Percentiles rank a stretch among this genome's conserved stretches.
phyloP scores from a whole-genome alignment of 2,329 filamentous ascomycete genomes.

The Colletotrichum filicis region DNA sequence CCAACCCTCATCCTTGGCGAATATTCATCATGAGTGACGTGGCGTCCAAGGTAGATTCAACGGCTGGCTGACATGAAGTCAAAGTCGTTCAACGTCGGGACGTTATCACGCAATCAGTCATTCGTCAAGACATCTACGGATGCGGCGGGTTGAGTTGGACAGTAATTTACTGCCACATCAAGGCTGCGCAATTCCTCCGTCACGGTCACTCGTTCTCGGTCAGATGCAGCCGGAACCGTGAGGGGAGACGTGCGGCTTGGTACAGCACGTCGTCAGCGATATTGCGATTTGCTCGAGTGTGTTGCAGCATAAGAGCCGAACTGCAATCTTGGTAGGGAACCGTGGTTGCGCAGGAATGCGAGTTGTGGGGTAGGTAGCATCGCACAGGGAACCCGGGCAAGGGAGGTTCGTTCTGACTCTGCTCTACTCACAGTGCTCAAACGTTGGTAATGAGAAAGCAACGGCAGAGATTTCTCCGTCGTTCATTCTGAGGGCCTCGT shows the following conservation, averaged over 20 bases:
- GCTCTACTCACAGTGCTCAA: not conserved
- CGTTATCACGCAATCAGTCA: not conserved
- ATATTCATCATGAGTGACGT: not conserved
- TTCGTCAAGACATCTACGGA: not conserved
- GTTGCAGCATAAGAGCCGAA: not conserved
- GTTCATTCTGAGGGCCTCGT: not conserved
- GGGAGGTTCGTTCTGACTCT: not conserved
- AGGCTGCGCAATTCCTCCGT: not conserved
- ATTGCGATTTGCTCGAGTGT: not conserved
- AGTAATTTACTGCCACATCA: not conserved
- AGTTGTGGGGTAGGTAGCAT: constrained; percentile 31
- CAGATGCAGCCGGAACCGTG: not conserved
- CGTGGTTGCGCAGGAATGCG: constrained; percentile 8
- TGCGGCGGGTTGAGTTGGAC: not conserved
- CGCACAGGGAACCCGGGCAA: constrained; percentile 20
- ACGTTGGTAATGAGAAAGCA: constrained; percentile 4
- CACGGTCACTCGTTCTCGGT: not conserved
- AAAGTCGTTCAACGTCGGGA: not conserved
- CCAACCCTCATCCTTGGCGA: not conserved
- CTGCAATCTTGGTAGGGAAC: constrained; percentile 3
- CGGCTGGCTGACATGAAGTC: not conserved
- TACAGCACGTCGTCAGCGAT: not conserved
- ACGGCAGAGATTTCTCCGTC: not conserved
- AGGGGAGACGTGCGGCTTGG: not conserved
- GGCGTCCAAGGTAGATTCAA: not conserved